Evolutionary conservation across 208 protist species (phyloP).

Genomic region (Trypanosoma platydactyli): DNA sequence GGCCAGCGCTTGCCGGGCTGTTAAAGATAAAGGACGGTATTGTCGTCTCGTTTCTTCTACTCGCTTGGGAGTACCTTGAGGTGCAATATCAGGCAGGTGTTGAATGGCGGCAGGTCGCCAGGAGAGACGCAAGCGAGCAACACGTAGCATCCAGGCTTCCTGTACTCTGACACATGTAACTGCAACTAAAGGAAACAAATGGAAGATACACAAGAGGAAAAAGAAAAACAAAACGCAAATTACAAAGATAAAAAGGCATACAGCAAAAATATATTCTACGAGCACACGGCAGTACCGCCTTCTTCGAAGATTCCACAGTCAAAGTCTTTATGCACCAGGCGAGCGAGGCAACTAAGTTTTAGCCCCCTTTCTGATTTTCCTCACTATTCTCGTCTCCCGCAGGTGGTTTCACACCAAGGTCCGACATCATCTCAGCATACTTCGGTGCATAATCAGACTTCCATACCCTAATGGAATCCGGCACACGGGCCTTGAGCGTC

Average conservation of each 20-base stretch:
- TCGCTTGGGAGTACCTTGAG: constrained; percentile 21
- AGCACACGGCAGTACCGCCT: no score
- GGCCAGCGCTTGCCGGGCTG: constrained; percentile 60
- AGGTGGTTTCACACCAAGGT: constrained; percentile 40
- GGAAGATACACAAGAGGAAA: not conserved
- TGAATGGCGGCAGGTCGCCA: constrained; percentile 48
- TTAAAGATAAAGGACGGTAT: constrained; percentile 67
- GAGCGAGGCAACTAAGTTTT: no score
- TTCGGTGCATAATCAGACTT: constrained; percentile 85
- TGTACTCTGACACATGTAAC: no score
- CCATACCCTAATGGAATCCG: constrained; percentile 71
- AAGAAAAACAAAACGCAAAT: constrained; percentile 15
- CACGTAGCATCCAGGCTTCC: constrained; percentile 17
- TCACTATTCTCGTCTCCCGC: not conserved
- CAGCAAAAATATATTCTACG: constrained; percentile 16
- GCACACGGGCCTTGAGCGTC: constrained; percentile 64
- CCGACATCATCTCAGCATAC: constrained; percentile 84
- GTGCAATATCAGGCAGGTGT: constrained; percentile 38
- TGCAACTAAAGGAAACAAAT: constrained; percentile 10
- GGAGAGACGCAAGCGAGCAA: constrained; percentile 11
- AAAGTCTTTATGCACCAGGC: not conserved
- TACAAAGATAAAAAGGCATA: not conserved
- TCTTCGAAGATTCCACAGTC: no score
- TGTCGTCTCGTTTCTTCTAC: constrained; percentile 56
- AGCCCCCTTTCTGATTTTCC: not conserved